Base-by-base conservation (phyloP, 106 monocot species). In the Platanthera zijinensis region DNA sequence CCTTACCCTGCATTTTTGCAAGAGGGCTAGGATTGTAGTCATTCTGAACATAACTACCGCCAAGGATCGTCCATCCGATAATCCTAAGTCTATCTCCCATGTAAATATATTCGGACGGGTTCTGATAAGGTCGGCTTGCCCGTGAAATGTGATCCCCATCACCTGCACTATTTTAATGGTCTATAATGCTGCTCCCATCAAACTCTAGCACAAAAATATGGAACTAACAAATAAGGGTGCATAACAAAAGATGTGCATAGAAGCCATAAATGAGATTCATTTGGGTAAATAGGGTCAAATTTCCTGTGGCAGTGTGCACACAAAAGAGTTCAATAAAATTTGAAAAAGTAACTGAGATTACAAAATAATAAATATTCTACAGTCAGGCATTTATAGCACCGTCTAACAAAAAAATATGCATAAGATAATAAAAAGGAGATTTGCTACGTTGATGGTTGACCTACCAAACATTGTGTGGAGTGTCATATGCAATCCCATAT, bases 401-500 rank as follows among this genome's bases (percentile, higher is more conserved):
- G 8, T 21, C 59, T 7, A 21, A 21, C 1, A 61, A 61, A 61
- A 5, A 5, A 61, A 9, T n/a, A 19, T 21, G 59, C 59, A 61
- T 61, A 6, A 61, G 6, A 19, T 21, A 21, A 61, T 61, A 61
- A 61, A 61, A 61, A 57, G 57, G 13, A 8, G 59, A 61, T 19
- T 19, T n/a, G n/a, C 59, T 61, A 21, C 59, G 8, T 61, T 14
- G 56, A 17, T 19, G 9, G 18, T 61, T 28, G 46, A 79, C 95
- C 76, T 88, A 92, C 95, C 92, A 83, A 52, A 96, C 85, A 84
- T 90, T 79, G 85, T 78, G 90, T 59, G 95, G 95, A 75, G 90
- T 89, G 63, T 92, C 92, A 17, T 79, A 79, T 77, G 88, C 84
- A 73, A 64, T 85, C 61, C 92, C 95, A 79, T 81, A 96, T 77